These are phyloP conservation scores for Pseudoscleropodium purum DNA, from an alignment of 225 moss, liverwort and hornwort genomes.

Conservation along the genomic window DNA sequence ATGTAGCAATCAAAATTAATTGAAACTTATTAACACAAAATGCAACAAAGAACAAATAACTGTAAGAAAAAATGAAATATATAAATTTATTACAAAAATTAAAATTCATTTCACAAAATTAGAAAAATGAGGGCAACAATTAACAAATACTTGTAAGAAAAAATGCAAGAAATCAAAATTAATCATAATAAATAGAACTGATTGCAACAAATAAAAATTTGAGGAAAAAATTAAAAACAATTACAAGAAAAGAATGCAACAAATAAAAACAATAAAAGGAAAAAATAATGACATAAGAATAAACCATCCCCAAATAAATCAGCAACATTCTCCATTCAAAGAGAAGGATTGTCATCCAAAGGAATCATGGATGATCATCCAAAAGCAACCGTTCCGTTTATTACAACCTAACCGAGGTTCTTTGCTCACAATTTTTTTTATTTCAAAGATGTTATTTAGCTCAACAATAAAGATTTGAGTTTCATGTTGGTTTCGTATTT, in stretches of 20 bases:
- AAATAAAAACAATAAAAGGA: accelerated
- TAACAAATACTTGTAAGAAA: neutral
- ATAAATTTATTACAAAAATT: neutral
- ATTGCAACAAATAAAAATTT: neutral
- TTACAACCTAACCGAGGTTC: neutral
- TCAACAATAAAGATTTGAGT: too few relatives aligned
- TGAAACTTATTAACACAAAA: neutral
- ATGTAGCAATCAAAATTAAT: neutral
- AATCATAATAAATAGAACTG: too few relatives aligned
- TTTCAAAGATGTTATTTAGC: neutral
- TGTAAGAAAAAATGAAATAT: neutral
- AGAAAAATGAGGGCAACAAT: neutral
- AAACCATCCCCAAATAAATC: accelerated
- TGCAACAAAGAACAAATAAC: neutral
- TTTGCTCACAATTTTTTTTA: neutral
- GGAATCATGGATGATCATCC: neutral
- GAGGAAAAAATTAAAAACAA: neutral
- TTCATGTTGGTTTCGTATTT: neutral
- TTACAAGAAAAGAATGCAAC: neutral
- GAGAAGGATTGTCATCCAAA: neutral
- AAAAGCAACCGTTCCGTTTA: neutral
- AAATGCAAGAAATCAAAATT: neutral
- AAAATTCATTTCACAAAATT: too few relatives aligned
- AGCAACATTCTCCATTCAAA: neutral
- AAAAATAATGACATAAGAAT: too few relatives aligned